Evolutionary conservation across 2,329 filamentous ascomycete genomes (phyloP).

Genomic region (Xylariaceae sp.): DNA sequence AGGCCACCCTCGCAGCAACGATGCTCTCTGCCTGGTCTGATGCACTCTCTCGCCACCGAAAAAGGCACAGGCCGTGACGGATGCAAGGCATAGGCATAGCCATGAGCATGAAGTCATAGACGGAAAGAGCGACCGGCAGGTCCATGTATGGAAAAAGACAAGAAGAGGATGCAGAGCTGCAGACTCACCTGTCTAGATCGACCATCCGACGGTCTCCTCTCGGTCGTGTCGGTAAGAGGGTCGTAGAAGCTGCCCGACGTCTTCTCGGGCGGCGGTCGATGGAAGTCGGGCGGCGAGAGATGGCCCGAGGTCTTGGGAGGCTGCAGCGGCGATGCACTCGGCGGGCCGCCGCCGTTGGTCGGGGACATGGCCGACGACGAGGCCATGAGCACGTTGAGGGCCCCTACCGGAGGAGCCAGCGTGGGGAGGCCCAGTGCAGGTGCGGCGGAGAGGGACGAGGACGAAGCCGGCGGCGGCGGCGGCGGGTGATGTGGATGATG

Average conservation of each 20-base stretch:
- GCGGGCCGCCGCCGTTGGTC: slow-evolving; percentile 21
- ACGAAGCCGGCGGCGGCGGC: slow-evolving; percentile 12
- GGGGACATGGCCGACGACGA: slow-evolving; percentile 22
- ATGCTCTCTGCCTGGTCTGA: too few relatives aligned
- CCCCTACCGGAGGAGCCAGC: slow-evolving; percentile 26
- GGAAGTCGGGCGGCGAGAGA: slow-evolving; percentile 25
- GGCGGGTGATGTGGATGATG: slow-evolving; percentile 7
- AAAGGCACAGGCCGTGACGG: too few relatives aligned
- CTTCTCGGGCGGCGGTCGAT: slow-evolving; percentile 29
- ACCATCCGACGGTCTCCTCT: slow-evolving; percentile 29
- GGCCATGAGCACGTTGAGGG: slow-evolving; percentile 25
- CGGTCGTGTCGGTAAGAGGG: slow-evolving; percentile 35
- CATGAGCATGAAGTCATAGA: too few relatives aligned
- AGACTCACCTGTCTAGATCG: slow-evolving; percentile 26
- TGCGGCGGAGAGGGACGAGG: slow-evolving; percentile 10
- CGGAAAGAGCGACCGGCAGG: background rate
- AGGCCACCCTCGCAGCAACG: too few relatives aligned
- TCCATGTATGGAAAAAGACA: slow-evolving; percentile 3
- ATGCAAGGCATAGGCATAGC: too few relatives aligned
- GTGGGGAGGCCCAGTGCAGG: slow-evolving; percentile 15
- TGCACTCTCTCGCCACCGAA: too few relatives aligned
- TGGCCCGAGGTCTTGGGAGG: slow-evolving; percentile 22
- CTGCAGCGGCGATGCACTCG: slow-evolving; percentile 27
- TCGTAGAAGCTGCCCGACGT: slow-evolving; percentile 36
- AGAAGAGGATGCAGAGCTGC: slow-evolving; percentile 3